Evolutionary conservation across 2,329 filamentous ascomycete genomes (phyloP), one percentile per base, ranked within the genome.

Genomic region (Penicillium sp.): DNA sequence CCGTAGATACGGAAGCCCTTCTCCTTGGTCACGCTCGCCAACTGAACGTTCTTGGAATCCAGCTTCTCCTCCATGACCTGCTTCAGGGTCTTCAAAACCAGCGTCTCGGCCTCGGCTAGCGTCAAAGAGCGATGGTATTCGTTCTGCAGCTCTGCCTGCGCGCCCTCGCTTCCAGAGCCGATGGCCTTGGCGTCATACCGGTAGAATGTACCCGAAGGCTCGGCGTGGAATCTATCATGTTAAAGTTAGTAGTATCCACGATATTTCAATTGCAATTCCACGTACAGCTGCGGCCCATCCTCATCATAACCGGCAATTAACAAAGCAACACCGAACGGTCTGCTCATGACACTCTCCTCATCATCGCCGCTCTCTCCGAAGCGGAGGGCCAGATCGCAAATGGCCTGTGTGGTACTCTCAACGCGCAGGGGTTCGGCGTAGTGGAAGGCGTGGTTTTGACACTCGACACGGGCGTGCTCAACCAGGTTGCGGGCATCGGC

Each of bases 11-110:
- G 88, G 82, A 99, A 99, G 50, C 94, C 94, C 77, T 89, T 92
- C 62, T 96, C 92, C 81, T 92, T 95, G 57, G 94, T 99, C 51
- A 99, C 94, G 70, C 92, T 97, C 48, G 94, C 94, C 63, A 99
- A 76, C 79, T 99, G 94, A 61, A 99, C 94, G 70, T 99, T 99
- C 84, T 99, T 99, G 59, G 91, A 84, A 72, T 99, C 94, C 55
- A 99, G 82, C 80, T 99, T 99, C 85, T 99, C 94, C 78, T 99
- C 94, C 94, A 99, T 99, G 63, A 99, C 94, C 78, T 99, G 94
- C 83, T 97, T 99, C 73, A 99, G 76, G 33, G 94, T 99, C 84
- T 97, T 97, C 68, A 99, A 80, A 46, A 96, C 92, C 61, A 99
- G 79, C 3, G 92, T 94, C 79, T 99, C 94, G 52, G 94, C 94